Evolutionary conservation across 164 flowering plant species (phyloP), one percentile per base, ranked within the genome.

Genomic region (Brasenia schreberi): DNA sequence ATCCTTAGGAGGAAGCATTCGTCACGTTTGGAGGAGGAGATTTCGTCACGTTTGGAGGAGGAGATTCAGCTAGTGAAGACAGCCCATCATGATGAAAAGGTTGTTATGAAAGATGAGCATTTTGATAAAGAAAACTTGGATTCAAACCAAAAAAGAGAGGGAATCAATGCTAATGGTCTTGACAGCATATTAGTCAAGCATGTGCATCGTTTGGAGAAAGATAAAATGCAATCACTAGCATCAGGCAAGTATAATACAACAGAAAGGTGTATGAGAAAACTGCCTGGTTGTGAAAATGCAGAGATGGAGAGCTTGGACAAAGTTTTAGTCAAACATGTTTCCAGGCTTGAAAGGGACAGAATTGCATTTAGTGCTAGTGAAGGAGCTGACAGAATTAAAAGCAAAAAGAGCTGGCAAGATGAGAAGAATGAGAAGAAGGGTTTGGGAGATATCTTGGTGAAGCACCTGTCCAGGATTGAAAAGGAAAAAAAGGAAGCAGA

Each of bases 361-460:
- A 70, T 81, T 76, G 76, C 23, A 62, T 5, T 39, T 58, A 68
- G 59, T 64, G 64, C 72, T 14, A 63, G 43, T 19, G 62, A 65
- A 58, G 82, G 77, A 63, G 53, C 53, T 4, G 12, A 12, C 12
- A 45, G 53, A 45, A 4, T 45, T 7, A 45, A 45, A 45, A 45
- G 53, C 12, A 7, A 7, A 80, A 74, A 64, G 71, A 23, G 42
- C 23, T 5, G 6, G 17, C 11, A 63, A 19, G 7, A 7, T 63
- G 27, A 33, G 65, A 66, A 39, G 62, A 69, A 70, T 61, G 80
- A 69, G 74, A 75, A 69, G 74, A 75, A 56, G 10, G 72, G 91
- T 52, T 72, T 89, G 80, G 90, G 82, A 61, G 77, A 86, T 68
- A 66, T 89, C 62, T 65, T 92, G 65, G 85, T 89, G 17, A 90